These are phyloP conservation scores for Nemania sp. DNA, from an alignment of 2,329 filamentous ascomycete species.

Conservation along the genomic window DNA sequence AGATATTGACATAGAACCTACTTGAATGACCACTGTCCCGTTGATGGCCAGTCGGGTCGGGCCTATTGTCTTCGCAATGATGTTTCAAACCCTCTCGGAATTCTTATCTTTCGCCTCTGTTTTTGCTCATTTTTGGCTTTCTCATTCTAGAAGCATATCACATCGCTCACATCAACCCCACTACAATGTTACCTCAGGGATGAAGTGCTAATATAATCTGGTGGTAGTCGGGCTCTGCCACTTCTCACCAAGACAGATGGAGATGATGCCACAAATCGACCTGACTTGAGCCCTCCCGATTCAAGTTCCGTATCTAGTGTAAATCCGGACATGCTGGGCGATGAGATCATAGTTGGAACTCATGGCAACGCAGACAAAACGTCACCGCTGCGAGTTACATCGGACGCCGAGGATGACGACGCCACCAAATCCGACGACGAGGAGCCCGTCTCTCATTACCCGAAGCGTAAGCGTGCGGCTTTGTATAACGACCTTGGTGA, in stretches of 20 bases:
- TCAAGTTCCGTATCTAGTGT: conserved; percentile 48
- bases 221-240: conserved; percentile 27
- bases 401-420: conserved; percentile 49
- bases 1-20: not conserved
- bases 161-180: not conserved
- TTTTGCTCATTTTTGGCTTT: not conserved
- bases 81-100: not conserved
- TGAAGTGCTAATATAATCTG: conserved; percentile 20
- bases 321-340: conserved; percentile 49
- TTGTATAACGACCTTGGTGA: conserved; percentile 56
- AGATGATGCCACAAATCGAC: conserved; percentile 44
- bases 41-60: not conserved
- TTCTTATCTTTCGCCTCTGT: not conserved
- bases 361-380: conserved; percentile 47
- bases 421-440: conserved; percentile 50
- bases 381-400: conserved; percentile 42
- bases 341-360: conserved; percentile 58
- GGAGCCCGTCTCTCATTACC: conserved; percentile 47
- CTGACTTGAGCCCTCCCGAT: conserved; percentile 52
- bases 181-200: not conserved
- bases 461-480: conserved; percentile 61
- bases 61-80: not conserved
- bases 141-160: not conserved
- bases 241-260: conserved; percentile 40
- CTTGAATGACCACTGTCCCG: not conserved